Base-by-base conservation (phyloP, 345 rosid species). In the Gossypium ekmanianum region DNA sequence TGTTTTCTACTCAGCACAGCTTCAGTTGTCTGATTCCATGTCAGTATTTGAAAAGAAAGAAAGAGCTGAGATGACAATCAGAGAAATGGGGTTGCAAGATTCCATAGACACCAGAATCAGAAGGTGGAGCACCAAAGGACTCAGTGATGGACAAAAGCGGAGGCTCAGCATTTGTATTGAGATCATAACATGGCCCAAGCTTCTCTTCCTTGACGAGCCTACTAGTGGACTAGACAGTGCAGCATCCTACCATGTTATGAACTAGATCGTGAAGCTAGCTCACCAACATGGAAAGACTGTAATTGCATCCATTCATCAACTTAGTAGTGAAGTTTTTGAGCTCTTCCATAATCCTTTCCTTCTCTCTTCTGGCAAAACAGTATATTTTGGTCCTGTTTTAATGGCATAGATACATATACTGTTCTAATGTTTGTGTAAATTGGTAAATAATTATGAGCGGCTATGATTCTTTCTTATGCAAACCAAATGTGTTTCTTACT, bases 41-140 rank as follows among this genome's bases (percentile, higher is more conserved):
- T 3, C 24, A 5, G 1, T 20, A 20, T 54, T 11, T 6, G 24
- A 54, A 20, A 54, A 54, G 58, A 20, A 10, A 5, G 58, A 9
- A 54, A 20, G n/a, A 5, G 58, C 18, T n/a, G 11, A 54, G 18
- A 54, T 20, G n/a, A n/a, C 58, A 9, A 54, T 54, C 9, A 54
- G 7, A 20, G 58, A 54, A 20, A 54, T 54, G 4, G 58, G 58
- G 9, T 20, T 54, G 9, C 11, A 54, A 54, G 58, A 54, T 54
- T 54, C 22, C 11, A 20, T 54, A 11, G 58, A 1, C 44, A 85
- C 84, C 1, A 81, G 90, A 29, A 88, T 87, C 0, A 87, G 90
- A 45, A 89, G 90, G 16, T 81, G 87, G 79, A 73, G 75, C 27
- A 2, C 10, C 2, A 86, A 80, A 71, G 92, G 90, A 26, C 20